Conservation (phyloP, 179 eudicot species). For the Amaranthus tricolor region DNA sequence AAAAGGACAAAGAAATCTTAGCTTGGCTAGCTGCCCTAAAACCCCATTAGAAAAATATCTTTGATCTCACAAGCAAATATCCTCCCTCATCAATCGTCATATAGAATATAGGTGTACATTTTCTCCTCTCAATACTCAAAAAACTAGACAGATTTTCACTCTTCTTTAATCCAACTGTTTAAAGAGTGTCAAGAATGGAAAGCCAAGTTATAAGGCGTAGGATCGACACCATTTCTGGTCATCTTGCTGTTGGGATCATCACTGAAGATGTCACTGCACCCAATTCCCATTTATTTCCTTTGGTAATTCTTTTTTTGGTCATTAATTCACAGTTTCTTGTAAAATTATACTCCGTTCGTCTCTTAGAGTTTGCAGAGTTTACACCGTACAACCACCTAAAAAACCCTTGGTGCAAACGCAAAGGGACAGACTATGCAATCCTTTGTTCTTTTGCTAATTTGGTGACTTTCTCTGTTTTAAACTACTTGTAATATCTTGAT, state of each 20-base stretch:
- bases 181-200: constrained; percentile 39
- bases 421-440: too few relatives aligned
- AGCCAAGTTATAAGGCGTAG: constrained; percentile 49
- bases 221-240: constrained; percentile 52
- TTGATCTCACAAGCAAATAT: neutral
- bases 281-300: constrained; percentile 49
- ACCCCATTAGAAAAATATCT: neutral
- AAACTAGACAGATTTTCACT: neutral
- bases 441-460: too few relatives aligned
- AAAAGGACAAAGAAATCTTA: too few relatives aligned
- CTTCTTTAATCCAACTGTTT: neutral
- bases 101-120: too few relatives aligned
- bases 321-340: neutral
- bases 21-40: too few relatives aligned
- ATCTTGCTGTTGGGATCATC: constrained; percentile 43
- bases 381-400: too few relatives aligned
- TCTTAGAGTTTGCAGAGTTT: too few relatives aligned
- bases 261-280: constrained; percentile 44
- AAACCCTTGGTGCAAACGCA: too few relatives aligned
- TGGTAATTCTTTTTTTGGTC: constrained; percentile 34
- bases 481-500: too few relatives aligned
- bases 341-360: too few relatives aligned
- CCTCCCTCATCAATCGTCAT: neutral
- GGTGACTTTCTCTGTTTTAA: too few relatives aligned
- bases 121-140: neutral